Evolutionary conservation across 257 asterid genomes (phyloP), one percentile per base, ranked within the genome.

Genomic region (Cynanchum wilfordii): DNA sequence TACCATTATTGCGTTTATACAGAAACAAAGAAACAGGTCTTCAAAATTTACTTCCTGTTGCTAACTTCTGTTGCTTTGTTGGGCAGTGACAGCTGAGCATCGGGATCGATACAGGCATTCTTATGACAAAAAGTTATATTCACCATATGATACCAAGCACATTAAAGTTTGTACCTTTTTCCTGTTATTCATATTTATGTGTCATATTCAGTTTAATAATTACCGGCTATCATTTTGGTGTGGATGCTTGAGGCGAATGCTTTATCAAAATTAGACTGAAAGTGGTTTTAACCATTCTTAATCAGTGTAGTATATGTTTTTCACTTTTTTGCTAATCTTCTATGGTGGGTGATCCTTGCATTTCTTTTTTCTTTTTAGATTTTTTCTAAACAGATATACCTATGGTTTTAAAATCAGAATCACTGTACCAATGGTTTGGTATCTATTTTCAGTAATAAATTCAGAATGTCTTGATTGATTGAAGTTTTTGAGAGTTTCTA

Each of bases 71-170:
- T 66, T 76, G 84, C 50, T 67, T 73, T 79, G 20, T 81, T 75
- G 55, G 77, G 70, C 90, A 87, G 97, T 68, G 76, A 72, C 84
- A 20, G 66, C 75, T 11, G 96, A 87, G 80, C 90, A 79, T 82
- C 89, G 74, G 79, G 92, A 86, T 20, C 86, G 81, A 75, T 86
- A 81, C 87, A 76, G 80, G 73, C 86, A 77, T 75, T 76, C 99
- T 54, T 87, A 82, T 72, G 98, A 92, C 58, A 78, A 84, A 84
- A 89, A 87, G 86, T 75, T 76, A 69, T 84, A 81, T 79, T 94
- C 91, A 70, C 84, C 82, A 73, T 89, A 81, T 71, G 96, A 89
- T 51, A 76, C 81, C 27, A 87, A 89, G 83, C 87, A 80, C 73
- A 74, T 73, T 81, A 92, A 86, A 68, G 99, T 92, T 69, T 49